A percentile compares a stretch with the other conserved stretches of the same genome.
Evolutionary conservation across 345 rosid genomes (phyloP).

Genomic region (Eucalyptus erythrocorys): DNA sequence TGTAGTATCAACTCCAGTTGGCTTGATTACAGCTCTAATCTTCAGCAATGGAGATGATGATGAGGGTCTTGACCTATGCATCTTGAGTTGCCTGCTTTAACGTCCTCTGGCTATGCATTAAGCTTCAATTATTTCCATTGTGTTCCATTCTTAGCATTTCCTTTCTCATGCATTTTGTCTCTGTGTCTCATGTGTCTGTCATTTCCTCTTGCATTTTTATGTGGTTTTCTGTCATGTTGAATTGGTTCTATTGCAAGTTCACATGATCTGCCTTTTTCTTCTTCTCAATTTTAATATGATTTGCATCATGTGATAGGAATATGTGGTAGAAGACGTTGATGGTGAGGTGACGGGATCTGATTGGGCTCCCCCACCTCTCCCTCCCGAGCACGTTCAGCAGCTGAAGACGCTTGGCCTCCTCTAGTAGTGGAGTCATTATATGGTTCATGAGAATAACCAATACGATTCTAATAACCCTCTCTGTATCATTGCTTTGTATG

Average conservation of each 20-base stretch:
- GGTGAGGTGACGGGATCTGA: slow-evolving; percentile 78
- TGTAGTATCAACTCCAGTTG: neutral
- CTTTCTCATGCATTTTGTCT: neutral
- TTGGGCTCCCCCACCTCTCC: slow-evolving; percentile 86
- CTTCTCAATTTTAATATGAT: neutral
- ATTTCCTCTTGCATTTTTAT: neutral
- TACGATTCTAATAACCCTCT: neutral
- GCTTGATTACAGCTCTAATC: neutral
- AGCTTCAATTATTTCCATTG: neutral
- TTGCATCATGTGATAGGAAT: slow-evolving; percentile 42
- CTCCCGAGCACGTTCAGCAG: slow-evolving; percentile 85
- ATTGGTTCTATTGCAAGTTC: neutral
- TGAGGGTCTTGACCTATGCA: neutral
- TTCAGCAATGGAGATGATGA: neutral
- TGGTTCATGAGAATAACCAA: neutral
- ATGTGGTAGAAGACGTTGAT: slow-evolving; percentile 97
- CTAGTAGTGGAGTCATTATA: slow-evolving; percentile 7
- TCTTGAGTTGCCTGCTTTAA: neutral
- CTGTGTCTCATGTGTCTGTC: neutral
- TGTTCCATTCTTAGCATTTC: neutral
- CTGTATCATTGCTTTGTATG: neutral
- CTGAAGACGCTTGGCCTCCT: slow-evolving; percentile 86
- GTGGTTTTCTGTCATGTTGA: neutral
- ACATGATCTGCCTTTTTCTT: neutral
- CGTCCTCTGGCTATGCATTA: neutral